These are phyloP conservation scores for Trichoderma simmonsii DNA, from an alignment of 2,329 filamentous ascomycete genomes.

Conservation along the genomic window DNA sequence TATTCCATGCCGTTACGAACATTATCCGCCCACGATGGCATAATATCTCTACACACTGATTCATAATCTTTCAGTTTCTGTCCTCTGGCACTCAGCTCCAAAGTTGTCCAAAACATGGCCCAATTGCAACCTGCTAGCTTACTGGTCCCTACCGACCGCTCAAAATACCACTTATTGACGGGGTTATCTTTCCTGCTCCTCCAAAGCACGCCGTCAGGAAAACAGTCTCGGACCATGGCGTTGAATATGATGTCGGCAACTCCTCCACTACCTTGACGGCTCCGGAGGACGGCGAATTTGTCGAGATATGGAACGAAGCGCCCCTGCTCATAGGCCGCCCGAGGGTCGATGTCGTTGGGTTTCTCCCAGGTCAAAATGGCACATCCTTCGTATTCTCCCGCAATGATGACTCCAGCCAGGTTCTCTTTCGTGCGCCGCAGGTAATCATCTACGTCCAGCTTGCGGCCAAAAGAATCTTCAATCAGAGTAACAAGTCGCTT, in stretches of 20 bases:
- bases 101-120: conserved; percentile 98
- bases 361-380: conserved; percentile 94
- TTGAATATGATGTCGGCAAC: conserved; percentile 97
- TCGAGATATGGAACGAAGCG: conserved; percentile 89
- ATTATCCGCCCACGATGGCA: conserved; percentile 60
- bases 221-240: conserved; percentile 86
- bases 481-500: conserved; percentile 81
- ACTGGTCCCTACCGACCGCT: conserved; percentile 77
- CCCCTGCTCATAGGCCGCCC: conserved; percentile 51
- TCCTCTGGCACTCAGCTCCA: conserved; percentile 55
- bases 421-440: conserved; percentile 74
- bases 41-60: conserved; percentile 64
- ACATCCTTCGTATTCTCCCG: conserved; percentile 93
- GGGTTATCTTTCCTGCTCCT: conserved; percentile 85
- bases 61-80: conserved; percentile 66
- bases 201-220: conserved; percentile 89
- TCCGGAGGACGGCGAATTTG: conserved; percentile 91
- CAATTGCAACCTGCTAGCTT: conserved; percentile 80
- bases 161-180: conserved; percentile 99
- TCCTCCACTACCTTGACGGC: conserved; percentile 82
- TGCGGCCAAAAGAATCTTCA: conserved; percentile 86
- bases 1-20: background rate
- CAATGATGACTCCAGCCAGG: conserved; percentile 88
- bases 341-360: conserved; percentile 58
- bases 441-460: conserved; percentile 80